Percentiles rank a stretch among this genome's conserved stretches.
These are phyloP conservation scores for Cantharellus anzutake DNA, from an alignment of 768 basidiomycete species.

Conservation along the genomic window DNA sequence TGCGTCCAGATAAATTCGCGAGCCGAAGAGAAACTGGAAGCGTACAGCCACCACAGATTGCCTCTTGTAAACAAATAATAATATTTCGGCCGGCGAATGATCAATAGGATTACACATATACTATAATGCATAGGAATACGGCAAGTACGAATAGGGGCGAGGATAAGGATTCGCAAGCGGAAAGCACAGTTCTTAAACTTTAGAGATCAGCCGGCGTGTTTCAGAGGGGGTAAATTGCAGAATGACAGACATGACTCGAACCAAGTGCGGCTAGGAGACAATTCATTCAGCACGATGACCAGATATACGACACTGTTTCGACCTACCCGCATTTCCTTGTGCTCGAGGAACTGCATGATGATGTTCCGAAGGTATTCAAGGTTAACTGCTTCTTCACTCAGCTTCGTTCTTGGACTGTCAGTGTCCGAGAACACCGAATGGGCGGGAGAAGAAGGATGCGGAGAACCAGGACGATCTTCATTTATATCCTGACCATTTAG, in stretches of 20 bases:
- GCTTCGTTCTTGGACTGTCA: neutral
- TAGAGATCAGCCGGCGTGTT: slow-evolving; percentile 71
- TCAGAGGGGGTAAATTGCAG: slow-evolving; percentile 91
- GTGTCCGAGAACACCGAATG: neutral
- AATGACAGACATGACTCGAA: slow-evolving; percentile 81
- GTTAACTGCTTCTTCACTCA: slow-evolving; percentile 73
- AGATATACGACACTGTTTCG: neutral
- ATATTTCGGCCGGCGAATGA: no score
- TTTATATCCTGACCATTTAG: slow-evolving; percentile 12
- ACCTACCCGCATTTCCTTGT: slow-evolving; percentile 94
- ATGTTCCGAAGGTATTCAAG: slow-evolving; percentile 92
- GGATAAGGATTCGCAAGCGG: neutral
- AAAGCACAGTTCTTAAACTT: slow-evolving; percentile 29
- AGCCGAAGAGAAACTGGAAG: no score
- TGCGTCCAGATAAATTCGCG: no score
- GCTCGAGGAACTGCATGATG: slow-evolving; percentile 91
- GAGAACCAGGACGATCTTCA: neutral
- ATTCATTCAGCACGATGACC: neutral
- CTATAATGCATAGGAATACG: no score
- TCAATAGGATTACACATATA: no score
- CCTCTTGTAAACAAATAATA: no score
- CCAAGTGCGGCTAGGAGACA: slow-evolving; percentile 52
- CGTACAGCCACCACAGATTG: no score
- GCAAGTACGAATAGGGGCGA: no score
- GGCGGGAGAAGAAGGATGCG: slow-evolving; percentile 3